phyloP scores from a whole-genome alignment of 228 moss, liverwort and hornwort genomes.

The Sphagnum fallax region DNA sequence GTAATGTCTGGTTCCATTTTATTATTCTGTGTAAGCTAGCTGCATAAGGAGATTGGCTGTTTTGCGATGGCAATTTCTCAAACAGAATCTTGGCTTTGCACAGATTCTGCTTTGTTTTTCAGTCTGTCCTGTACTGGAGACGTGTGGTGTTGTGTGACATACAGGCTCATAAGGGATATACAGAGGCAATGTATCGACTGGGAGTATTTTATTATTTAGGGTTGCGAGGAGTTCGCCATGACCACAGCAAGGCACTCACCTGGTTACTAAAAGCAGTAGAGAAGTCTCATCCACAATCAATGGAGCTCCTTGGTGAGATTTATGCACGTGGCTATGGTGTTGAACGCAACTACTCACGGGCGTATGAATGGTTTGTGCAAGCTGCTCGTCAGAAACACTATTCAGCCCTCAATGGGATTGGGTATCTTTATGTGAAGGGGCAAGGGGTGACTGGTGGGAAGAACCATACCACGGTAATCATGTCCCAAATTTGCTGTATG shows the following conservation, averaged over 20 bases:
- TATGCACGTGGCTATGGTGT: conserved; percentile 70
- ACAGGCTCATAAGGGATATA: conserved; percentile 59
- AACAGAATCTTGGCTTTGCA: too few relatives aligned
- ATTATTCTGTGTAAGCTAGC: neutral
- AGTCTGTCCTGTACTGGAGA: too few relatives aligned
- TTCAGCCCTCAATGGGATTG: conserved; percentile 61
- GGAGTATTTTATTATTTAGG: conserved; percentile 67
- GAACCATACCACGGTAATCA: conserved; percentile 47
- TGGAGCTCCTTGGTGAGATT: conserved; percentile 66
- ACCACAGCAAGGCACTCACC: conserved; percentile 46
- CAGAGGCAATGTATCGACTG: conserved; percentile 57
- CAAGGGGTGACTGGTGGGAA: conserved; percentile 49
- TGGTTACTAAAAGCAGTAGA: conserved; percentile 69
- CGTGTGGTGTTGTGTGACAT: neutral
- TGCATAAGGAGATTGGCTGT: too few relatives aligned
- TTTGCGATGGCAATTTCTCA: too few relatives aligned
- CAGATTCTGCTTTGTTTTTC: too few relatives aligned
- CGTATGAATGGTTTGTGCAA: conserved; percentile 52
- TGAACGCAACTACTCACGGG: conserved; percentile 50
- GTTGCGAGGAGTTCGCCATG: conserved; percentile 50
- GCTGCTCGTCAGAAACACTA: conserved; percentile 48
- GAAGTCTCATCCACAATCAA: conserved; percentile 46
- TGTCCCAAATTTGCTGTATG: too few relatives aligned
- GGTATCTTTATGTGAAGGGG: conserved; percentile 62
- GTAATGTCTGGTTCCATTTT: conserved; percentile 4